phyloP scores from a whole-genome alignment of 2,329 filamentous ascomycete species.

The Exophiala oligosperma region DNA sequence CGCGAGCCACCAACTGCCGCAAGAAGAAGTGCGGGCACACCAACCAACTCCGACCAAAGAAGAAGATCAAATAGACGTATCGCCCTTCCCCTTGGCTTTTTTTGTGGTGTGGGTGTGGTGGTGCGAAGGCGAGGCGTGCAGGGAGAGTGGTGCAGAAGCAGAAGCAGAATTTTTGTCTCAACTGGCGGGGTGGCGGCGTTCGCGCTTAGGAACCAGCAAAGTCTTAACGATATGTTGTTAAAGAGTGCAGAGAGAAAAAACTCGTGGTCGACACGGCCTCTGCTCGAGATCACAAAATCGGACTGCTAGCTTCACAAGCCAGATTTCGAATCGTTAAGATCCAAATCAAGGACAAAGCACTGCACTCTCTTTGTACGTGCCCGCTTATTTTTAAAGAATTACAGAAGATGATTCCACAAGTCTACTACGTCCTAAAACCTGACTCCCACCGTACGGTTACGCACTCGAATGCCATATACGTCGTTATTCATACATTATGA shows the following conservation, averaged over 20 bases:
- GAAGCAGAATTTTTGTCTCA: neutral
- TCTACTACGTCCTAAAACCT: no score
- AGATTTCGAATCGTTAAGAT: conserved; percentile 7
- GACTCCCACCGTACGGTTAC: no score
- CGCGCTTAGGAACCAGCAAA: no score
- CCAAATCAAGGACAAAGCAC: neutral
- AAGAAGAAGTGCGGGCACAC: conserved; percentile 99
- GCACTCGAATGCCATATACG: no score
- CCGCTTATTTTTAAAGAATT: neutral
- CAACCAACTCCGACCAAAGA: conserved; percentile 99
- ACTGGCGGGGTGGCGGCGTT: neutral
- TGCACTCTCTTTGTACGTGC: neutral
- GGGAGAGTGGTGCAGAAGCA: neutral
- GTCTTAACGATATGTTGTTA: neutral
- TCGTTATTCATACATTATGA: no score
- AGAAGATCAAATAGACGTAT: conserved; percentile 93
- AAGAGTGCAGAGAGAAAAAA: neutral
- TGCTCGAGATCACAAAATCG: neutral
- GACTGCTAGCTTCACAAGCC: conserved; percentile 7
- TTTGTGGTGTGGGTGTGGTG: conserved; percentile 26
- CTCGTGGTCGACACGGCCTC: neutral
- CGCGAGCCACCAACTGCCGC: conserved; percentile 99
- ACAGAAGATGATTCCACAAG: neutral
- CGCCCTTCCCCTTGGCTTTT: conserved; percentile 29
- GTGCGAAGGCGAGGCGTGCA: conserved; percentile 31